A percentile compares a stretch with the other conserved stretches of the same genome.
phyloP scores from a whole-genome alignment of 257 asterid species.

The Hygrophila difformis region DNA sequence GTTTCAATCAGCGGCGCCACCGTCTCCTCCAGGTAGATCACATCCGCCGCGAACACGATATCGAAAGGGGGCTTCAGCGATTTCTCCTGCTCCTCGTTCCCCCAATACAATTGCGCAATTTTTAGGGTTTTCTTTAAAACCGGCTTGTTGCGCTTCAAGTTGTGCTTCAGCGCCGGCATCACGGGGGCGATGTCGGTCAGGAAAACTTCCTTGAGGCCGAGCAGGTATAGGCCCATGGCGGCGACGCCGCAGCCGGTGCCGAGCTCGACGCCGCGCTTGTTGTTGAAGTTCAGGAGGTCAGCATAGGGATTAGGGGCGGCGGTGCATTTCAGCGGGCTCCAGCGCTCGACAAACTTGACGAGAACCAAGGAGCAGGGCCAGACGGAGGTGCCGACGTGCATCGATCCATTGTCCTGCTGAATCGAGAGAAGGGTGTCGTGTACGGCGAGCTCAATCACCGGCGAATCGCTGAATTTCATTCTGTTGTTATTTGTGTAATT shows the following conservation, averaged over 20 bases:
- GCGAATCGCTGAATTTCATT: constrained; percentile 90
- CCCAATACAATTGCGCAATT: constrained; percentile 71
- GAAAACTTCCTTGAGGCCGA: constrained; percentile 68
- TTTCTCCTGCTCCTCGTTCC: constrained; percentile 49
- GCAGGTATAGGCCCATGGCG: constrained; percentile 65
- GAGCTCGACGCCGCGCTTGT: constrained; percentile 72
- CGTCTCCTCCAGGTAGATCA: constrained; percentile 83
- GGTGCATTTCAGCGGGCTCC: constrained; percentile 49
- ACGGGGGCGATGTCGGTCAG: constrained; percentile 92
- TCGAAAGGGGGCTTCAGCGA: constrained; percentile 65
- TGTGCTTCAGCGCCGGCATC: constrained; percentile 85
- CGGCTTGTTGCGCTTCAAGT: constrained; percentile 70
- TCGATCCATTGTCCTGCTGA: constrained; percentile 91
- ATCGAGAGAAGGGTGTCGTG: constrained; percentile 46
- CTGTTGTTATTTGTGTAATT: too few species aligned
- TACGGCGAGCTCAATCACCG: constrained; percentile 66
- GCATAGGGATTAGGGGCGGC: constrained; percentile 60
- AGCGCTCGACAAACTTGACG: constrained; percentile 90
- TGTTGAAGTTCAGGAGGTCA: constrained; percentile 49
- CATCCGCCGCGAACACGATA: constrained; percentile 74
- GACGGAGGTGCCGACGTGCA: constrained; percentile 98
- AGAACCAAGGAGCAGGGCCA: constrained; percentile 93
- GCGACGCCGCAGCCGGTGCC: constrained; percentile 94
- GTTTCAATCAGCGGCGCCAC: constrained; percentile 60
- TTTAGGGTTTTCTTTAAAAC: constrained; percentile 50